Conservation (phyloP, 495 filamentous ascomycete genomes). For the Haplographium delicatum region DNA sequence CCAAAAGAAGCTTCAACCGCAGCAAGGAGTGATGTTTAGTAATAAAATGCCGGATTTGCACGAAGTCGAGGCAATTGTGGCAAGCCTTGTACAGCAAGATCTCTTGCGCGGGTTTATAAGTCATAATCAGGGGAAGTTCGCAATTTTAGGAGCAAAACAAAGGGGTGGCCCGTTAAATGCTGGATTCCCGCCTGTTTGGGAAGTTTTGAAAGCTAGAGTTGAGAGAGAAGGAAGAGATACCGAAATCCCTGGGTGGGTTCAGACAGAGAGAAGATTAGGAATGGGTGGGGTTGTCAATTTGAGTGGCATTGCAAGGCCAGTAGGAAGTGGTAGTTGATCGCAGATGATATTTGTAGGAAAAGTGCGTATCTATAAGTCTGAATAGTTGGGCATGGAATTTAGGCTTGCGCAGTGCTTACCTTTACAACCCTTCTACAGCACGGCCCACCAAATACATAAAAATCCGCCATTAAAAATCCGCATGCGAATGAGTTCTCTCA, state of each 20-base stretch:
- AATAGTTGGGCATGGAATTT: no score
- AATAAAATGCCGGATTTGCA: constrained; percentile 51
- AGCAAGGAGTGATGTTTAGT: constrained; percentile 43
- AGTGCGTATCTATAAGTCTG: not conserved
- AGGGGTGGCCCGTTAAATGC: constrained; percentile 50
- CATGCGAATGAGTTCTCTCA: not conserved
- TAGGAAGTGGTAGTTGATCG: constrained; percentile 21
- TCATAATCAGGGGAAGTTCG: constrained; percentile 67
- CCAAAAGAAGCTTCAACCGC: constrained; percentile 41
- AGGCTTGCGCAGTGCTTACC: no score
- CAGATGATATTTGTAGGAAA: not conserved
- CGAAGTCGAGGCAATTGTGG: constrained; percentile 72
- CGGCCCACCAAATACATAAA: not conserved
- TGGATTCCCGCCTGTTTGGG: constrained; percentile 28
- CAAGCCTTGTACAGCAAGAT: constrained; percentile 72
- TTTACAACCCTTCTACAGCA: no score
- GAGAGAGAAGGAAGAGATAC: constrained; percentile 21
- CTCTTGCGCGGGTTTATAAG: constrained; percentile 85
- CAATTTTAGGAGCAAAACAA: constrained; percentile 71
- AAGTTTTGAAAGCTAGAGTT: constrained; percentile 22
- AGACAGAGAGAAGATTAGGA: constrained; percentile 22
- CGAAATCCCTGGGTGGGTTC: constrained; percentile 55
- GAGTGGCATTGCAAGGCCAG: constrained; percentile 24
- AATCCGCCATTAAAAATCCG: no score
- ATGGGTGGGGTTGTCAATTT: constrained; percentile 27